phyloP scores from a whole-genome alignment of 2,329 filamentous ascomycete genomes.

The Pyricularia pennisetigena region DNA sequence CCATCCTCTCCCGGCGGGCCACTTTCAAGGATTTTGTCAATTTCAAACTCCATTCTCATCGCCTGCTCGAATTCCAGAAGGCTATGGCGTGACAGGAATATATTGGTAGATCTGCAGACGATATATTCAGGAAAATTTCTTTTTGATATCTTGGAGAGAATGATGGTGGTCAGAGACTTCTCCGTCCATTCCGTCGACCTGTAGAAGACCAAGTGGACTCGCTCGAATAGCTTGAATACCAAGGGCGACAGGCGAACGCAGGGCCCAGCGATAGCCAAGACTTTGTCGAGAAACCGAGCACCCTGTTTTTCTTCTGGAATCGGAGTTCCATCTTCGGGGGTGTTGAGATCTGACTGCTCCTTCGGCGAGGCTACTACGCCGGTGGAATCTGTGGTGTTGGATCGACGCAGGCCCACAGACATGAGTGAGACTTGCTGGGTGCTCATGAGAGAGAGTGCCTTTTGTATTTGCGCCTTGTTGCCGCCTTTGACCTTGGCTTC shows the following conservation, averaged over 20 bases:
- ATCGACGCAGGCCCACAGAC: conserved; percentile 54
- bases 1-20: conserved; percentile 57
- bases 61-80: conserved; percentile 86
- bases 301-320: conserved; percentile 22
- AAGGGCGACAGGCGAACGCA: conserved; percentile 71
- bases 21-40: conserved; percentile 75
- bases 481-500: conserved; percentile 81
- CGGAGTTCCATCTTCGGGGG: neutral
- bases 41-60: conserved; percentile 67
- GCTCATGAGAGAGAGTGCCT: conserved; percentile 64
- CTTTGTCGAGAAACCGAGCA: conserved; percentile 66
- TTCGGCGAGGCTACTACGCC: neutral
- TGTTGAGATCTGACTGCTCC: conserved; percentile 12
- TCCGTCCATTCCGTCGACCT: conserved; percentile 95
- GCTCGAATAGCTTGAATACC: conserved; percentile 75
- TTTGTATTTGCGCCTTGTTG: conserved; percentile 73
- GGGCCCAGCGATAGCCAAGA: conserved; percentile 66
- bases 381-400: neutral
- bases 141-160: conserved; percentile 79
- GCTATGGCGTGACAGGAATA: conserved; percentile 67
- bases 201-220: conserved; percentile 93
- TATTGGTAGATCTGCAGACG: conserved; percentile 80
- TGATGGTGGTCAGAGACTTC: conserved; percentile 90
- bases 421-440: conserved; percentile 67
- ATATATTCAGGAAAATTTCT: conserved; percentile 86